phyloP scores from a whole-genome alignment of 176 grass and related monocot species.

The Musa schizocarpa region DNA sequence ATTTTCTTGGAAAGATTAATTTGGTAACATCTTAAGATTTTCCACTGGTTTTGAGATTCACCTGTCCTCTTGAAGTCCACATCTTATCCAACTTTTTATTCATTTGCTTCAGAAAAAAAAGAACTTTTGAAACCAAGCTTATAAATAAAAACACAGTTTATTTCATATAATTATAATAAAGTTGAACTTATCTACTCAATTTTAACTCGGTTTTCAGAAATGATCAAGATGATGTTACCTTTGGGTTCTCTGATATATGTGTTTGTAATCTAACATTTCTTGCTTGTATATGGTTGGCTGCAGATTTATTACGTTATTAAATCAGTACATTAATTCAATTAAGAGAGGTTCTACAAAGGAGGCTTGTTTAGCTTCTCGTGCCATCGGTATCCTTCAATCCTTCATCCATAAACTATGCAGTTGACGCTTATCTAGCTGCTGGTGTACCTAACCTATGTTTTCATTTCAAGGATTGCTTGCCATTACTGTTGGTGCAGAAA shows the following conservation, averaged over 20 bases:
- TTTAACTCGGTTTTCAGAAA: not conserved
- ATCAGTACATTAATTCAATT: conserved; percentile 63
- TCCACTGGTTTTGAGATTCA: too few relatives aligned
- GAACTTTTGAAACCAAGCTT: too few relatives aligned
- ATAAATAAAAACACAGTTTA: too few relatives aligned
- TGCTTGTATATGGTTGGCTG: not conserved
- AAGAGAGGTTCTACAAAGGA: conserved; percentile 74
- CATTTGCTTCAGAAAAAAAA: too few relatives aligned
- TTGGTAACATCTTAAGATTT: too few relatives aligned
- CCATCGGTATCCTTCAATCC: conserved; percentile 37
- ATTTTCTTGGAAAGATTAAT: too few relatives aligned
- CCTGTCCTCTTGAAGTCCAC: too few relatives aligned
- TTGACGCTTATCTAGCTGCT: not conserved
- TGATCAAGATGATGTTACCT: too few relatives aligned
- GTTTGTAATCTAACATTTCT: conserved; percentile 3
- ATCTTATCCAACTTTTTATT: too few relatives aligned
- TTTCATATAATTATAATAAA: too few relatives aligned
- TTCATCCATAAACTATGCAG: not conserved
- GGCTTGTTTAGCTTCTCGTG: conserved; percentile 51
- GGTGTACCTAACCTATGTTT: conserved; percentile 6
- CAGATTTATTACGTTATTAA: conserved; percentile 71
- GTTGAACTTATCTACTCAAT: not conserved
- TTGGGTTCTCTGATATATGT: not conserved
- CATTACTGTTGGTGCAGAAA: conserved; percentile 60
- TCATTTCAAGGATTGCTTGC: conserved; percentile 45